Evolutionary conservation across 2,329 filamentous ascomycete genomes (phyloP).

Genomic region (Tolypocladium nubicola): DNA sequence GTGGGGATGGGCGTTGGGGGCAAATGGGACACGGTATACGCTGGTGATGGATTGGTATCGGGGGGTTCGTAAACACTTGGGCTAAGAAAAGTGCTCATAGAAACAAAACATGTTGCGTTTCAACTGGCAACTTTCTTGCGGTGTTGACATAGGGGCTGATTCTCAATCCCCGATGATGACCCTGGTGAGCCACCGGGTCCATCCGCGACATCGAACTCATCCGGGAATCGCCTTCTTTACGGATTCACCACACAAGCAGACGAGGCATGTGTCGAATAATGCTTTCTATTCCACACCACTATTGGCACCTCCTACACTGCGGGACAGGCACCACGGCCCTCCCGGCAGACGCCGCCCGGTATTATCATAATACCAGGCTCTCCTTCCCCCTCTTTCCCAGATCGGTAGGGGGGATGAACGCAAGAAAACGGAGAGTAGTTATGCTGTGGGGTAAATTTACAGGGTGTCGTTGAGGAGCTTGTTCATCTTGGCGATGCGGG

Average conservation of each 20-base stretch:
- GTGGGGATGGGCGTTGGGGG: not conserved
- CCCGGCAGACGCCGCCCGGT: not conserved
- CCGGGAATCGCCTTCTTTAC: not conserved
- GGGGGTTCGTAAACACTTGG: not conserved
- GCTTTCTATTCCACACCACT: constrained; percentile 11
- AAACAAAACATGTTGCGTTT: not conserved
- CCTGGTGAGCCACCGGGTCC: not conserved
- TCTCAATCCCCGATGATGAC: not conserved
- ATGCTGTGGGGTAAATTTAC: constrained; percentile 49
- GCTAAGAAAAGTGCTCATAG: not conserved
- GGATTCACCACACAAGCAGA: not conserved
- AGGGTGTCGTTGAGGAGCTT: constrained; percentile 93
- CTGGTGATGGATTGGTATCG: not conserved
- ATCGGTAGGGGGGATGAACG: constrained; percentile 9
- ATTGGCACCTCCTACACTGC: constrained; percentile 6
- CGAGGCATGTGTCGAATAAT: not conserved
- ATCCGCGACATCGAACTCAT: not conserved
- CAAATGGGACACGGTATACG: not conserved
- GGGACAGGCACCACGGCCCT: not conserved
- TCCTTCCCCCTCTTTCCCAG: not conserved
- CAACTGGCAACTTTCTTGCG: not conserved
- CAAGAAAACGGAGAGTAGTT: constrained; percentile 14
- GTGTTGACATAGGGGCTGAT: not conserved
- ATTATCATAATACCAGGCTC: not conserved
- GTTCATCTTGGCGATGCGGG: constrained; percentile 97